Evolutionary conservation across 495 filamentous ascomycete species (phyloP).

Genomic region (Hypoxylon trugodes): DNA sequence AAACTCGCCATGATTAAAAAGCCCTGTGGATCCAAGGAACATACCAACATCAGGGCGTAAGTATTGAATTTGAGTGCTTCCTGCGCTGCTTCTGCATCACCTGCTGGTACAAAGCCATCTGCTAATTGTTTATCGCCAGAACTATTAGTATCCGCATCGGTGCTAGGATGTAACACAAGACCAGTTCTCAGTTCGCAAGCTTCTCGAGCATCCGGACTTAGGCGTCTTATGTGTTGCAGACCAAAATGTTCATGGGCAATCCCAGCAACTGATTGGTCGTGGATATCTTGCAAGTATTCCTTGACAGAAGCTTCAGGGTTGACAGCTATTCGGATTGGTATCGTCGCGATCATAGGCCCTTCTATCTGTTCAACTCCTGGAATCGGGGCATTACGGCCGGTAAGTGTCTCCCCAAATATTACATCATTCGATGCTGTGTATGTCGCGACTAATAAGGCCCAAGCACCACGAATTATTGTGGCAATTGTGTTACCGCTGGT

Average conservation of each 20-base stretch:
- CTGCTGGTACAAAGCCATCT: conserved; percentile 60
- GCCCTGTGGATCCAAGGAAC: conserved; percentile 62
- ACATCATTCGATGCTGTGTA: conserved; percentile 64
- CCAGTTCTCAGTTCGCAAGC: conserved; percentile 67
- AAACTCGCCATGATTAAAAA: conserved; percentile 70
- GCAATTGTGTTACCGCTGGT: conserved; percentile 61
- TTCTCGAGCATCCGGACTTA: conserved; percentile 67
- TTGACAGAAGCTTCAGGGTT: conserved; percentile 37
- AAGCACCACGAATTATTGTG: conserved; percentile 68
- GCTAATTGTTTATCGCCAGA: conserved; percentile 50
- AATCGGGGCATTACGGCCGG: conserved; percentile 61
- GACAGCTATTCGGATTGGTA: conserved; percentile 65
- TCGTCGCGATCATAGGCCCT: conserved; percentile 70
- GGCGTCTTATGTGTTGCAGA: conserved; percentile 71
- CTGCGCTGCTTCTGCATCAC: conserved; percentile 61
- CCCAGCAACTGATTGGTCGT: conserved; percentile 59
- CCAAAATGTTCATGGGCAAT: conserved; percentile 73
- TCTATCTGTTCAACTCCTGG: conserved; percentile 60
- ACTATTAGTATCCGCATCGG: conserved; percentile 39
- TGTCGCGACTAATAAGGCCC: conserved; percentile 65
- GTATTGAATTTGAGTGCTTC: conserved; percentile 74
- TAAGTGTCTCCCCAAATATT: conserved; percentile 64
- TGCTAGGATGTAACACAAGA: conserved; percentile 56
- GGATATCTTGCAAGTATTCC: conserved; percentile 59
- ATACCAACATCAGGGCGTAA: conserved; percentile 71